Base-by-base conservation (phyloP, 208 protist genomes). In the Leishmania arabica region DNA sequence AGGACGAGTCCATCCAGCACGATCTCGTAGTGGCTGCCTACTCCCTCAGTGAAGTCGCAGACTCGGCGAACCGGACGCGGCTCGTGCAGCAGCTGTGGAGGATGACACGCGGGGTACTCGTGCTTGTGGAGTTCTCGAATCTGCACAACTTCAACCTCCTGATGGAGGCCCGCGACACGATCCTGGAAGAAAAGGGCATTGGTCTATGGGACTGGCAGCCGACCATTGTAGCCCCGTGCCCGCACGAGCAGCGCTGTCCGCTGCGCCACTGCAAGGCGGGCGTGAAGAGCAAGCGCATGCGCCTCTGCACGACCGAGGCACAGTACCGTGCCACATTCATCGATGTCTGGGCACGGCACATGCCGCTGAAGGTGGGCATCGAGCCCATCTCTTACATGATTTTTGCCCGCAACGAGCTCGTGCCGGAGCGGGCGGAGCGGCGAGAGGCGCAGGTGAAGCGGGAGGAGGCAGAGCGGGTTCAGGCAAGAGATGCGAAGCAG, bases 161-260 rank as follows among this genome's bases (percentile, higher is more conserved):
- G n/a, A 97, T 97, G 94, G 92, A 97, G 87, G 92, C 92, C 37
- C 91, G 94, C 42, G 92, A 96, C 78, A 90, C 88, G 31, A 93
- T 97, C 68, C 80, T 97, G 60, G 92, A 96, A 86, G 89, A 96
- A 75, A 96, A 96, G 79, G 92, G 92, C 64, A 88, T 95, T 27
- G 94, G 94, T 2, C 77, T 96, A 60, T 97, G 94, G 92, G 94
- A 97, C 83, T 96, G 92, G 91, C 94, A 97, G 88, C 94, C 94
- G 21, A 97, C 94, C 31, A 93, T 97, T 65, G 82, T 97, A 27
- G 94, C 83, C 1, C 94, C 94, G n/a, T 97, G 94, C 75, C 94
- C 91, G 56, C 94, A 97, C 82, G 92, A 96, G 82, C 56, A 86
- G 19, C 92, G 89, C 77, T 97, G 94, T 79, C 94, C 94, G 21